A percentile compares a stretch with the other conserved stretches of the same genome.
These are phyloP conservation scores for Collybia mongolica DNA, from an alignment of 768 basidiomycete species.

Conservation along the genomic window DNA sequence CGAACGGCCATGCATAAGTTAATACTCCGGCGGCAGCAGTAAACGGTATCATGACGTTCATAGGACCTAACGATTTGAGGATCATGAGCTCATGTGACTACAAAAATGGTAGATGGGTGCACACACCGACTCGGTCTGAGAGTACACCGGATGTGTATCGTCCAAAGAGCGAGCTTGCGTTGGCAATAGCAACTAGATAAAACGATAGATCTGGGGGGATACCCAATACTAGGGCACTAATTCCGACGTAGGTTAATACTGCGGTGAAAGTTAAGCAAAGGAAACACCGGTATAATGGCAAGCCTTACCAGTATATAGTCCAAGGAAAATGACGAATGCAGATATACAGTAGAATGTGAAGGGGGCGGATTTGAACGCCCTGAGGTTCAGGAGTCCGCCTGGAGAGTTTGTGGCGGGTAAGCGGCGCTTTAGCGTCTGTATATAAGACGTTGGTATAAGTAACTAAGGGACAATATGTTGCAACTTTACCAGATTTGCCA, in stretches of 20 bases:
- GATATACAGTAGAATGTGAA: constrained; percentile 61
- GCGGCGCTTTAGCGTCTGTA: constrained; percentile 47
- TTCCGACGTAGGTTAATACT: constrained; percentile 70
- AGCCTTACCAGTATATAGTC: constrained; percentile 60
- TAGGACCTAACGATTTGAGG: constrained; percentile 39
- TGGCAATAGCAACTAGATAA: constrained; percentile 68
- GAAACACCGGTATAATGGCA: constrained; percentile 21
- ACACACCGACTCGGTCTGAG: constrained; percentile 52
- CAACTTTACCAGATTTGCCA: constrained; percentile 47
- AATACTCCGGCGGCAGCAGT: constrained; percentile 52
- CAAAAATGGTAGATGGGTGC: not conserved
- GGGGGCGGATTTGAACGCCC: constrained; percentile 47
- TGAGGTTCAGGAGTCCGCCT: constrained; percentile 58
- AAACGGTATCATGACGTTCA: constrained; percentile 71
- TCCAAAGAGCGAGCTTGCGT: constrained; percentile 63
- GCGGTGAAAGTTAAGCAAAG: constrained; percentile 16
- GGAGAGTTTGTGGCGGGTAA: constrained; percentile 50
- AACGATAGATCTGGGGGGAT: constrained; percentile 50
- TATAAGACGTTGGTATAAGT: not conserved
- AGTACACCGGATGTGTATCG: constrained; percentile 53
- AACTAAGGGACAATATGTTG: not conserved
- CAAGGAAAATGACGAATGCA: constrained; percentile 58
- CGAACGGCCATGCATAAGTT: constrained; percentile 75
- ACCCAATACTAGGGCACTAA: constrained; percentile 51
- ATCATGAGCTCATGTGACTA: not conserved